phyloP scores from a whole-genome alignment of 257 asterid species.

The Solanum habrochaites region DNA sequence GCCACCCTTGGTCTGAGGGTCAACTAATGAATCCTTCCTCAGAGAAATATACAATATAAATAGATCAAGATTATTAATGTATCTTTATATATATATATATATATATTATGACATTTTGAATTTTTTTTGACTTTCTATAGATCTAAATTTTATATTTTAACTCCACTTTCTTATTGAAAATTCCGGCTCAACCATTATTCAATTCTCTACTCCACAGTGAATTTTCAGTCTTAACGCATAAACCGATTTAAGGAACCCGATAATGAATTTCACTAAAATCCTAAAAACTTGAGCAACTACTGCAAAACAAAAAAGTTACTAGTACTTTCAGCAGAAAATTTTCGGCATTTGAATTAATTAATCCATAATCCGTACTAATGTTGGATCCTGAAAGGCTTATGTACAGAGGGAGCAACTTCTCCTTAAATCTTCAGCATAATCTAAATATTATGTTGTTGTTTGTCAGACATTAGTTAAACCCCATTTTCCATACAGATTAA shows the following conservation, averaged over 20 bases:
- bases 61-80: too few relatives aligned
- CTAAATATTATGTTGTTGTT: neutral
- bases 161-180: neutral
- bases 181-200: neutral
- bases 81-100: too few relatives aligned
- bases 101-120: neutral
- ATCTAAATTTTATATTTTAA: too few relatives aligned
- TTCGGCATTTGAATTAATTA: neutral
- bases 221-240: neutral
- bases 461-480: neutral
- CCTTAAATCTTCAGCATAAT: neutral
- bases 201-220: neutral
- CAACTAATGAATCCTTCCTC: too few relatives aligned
- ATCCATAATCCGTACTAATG: neutral
- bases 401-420: neutral
- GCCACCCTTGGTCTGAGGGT: too few relatives aligned
- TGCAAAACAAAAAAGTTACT: neutral
- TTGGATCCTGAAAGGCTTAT: neutral
- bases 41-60: too few relatives aligned
- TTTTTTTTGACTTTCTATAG: too few relatives aligned
- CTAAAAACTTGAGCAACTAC: neutral
- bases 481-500: neutral
- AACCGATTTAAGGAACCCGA: neutral
- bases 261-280: neutral
- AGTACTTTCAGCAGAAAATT: neutral